A percentile compares a stretch with the other conserved stretches of the same genome.
Conservation (phyloP, 208 protist genomes). For the Trichomonas gallinae region DNA sequence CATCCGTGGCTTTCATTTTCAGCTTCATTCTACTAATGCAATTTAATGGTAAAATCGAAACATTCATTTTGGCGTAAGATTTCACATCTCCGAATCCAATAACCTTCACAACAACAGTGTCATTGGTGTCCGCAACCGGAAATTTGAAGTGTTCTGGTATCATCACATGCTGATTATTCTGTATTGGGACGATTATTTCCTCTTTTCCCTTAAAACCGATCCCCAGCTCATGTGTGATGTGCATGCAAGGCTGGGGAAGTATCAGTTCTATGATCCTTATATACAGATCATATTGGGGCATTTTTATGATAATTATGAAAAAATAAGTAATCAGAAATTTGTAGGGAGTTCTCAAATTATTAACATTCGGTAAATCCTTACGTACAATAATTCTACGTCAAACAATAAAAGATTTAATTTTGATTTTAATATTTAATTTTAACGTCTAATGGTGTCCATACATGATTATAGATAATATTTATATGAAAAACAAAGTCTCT, state of each 20-base stretch:
- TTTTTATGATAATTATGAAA: too few relatives aligned
- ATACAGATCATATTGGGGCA: neutral
- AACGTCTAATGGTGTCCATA: too few relatives aligned
- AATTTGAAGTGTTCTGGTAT: neutral
- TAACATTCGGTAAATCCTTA: too few relatives aligned
- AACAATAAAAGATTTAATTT: too few relatives aligned
- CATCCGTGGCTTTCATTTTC: neutral
- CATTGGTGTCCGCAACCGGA: neutral
- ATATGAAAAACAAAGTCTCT: too few relatives aligned
- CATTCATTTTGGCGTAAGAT: neutral
- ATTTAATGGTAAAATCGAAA: neutral
- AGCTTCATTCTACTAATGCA: neutral
- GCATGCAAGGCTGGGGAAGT: neutral
- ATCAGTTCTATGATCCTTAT: neutral
- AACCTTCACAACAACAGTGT: neutral
- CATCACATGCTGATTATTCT: neutral
- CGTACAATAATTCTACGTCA: too few relatives aligned
- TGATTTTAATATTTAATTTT: too few relatives aligned
- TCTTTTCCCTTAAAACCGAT: neutral
- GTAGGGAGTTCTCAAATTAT: too few relatives aligned
- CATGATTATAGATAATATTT: too few relatives aligned
- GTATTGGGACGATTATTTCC: neutral
- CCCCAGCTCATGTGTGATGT: neutral
- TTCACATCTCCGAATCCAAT: neutral
- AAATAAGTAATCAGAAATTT: too few relatives aligned